A percentile compares a stretch with the other conserved stretches of the same genome.
These are phyloP conservation scores for Hymenoscyphus scutula DNA, from an alignment of 2,329 filamentous ascomycete species.

Conservation along the genomic window DNA sequence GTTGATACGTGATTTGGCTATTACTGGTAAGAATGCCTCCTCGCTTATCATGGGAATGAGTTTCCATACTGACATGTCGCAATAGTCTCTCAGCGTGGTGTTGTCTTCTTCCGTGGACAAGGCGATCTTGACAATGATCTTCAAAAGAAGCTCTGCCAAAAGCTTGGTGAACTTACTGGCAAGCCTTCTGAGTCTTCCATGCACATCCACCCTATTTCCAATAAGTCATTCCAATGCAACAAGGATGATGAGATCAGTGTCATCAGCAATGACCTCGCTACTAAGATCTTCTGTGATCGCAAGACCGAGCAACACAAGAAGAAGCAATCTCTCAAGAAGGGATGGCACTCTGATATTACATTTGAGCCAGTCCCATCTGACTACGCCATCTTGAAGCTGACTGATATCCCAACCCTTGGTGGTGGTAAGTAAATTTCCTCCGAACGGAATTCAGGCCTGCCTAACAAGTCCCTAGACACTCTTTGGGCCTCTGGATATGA, in stretches of 20 bases:
- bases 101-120: conserved; percentile 56
- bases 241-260: conserved; percentile 59
- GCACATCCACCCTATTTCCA: conserved; percentile 57
- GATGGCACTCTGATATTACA: conserved; percentile 54
- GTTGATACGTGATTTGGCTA: conserved; percentile 59
- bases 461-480: conserved; percentile 7
- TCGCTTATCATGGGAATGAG: too few species aligned
- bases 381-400: conserved; percentile 52
- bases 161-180: conserved; percentile 55
- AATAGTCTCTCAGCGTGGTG: conserved; percentile 57
- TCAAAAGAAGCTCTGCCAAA: conserved; percentile 48
- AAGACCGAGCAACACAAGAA: conserved; percentile 38
- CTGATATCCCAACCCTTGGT: conserved; percentile 46
- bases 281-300: conserved; percentile 46
- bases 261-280: conserved; percentile 55
- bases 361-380: conserved; percentile 54
- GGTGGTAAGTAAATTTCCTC: conserved; percentile 39
- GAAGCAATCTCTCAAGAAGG: conserved; percentile 49
- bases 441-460: conserved; percentile 36
- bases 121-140: conserved; percentile 45
- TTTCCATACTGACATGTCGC: background rate
- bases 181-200: conserved; percentile 53
- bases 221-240: conserved; percentile 29
- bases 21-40: conserved; percentile 49
- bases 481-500: conserved; percentile 61